phyloP scores from a whole-genome alignment of 805 yeast genomes.

The Pichia phayaonensis region DNA sequence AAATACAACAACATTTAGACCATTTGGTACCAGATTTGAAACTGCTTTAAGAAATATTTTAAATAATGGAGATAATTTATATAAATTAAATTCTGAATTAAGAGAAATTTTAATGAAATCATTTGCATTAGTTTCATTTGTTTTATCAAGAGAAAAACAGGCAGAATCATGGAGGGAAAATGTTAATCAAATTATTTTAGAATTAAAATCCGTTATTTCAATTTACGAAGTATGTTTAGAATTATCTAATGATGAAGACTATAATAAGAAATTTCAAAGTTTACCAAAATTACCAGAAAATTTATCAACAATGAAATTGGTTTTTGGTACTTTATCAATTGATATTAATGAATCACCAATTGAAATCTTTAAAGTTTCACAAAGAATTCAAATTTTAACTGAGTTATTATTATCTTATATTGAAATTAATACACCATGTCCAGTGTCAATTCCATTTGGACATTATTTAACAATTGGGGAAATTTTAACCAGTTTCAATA shows the following conservation, averaged over 20 bases:
- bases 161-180: conserved; percentile 39
- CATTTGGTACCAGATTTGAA: conserved; percentile 60
- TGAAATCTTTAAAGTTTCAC: conserved; percentile 43
- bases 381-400: conserved; percentile 41
- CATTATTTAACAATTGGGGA: conserved; percentile 44
- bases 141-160: conserved; percentile 45
- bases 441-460: conserved; percentile 54
- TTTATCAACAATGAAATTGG: conserved; percentile 14
- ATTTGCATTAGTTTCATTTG: conserved; percentile 47
- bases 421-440: conserved; percentile 44
- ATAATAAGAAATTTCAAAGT: conserved; percentile 31
- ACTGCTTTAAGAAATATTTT: conserved; percentile 33
- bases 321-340: conserved; percentile 44
- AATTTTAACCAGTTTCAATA: conserved; percentile 46
- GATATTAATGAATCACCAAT: conserved; percentile 49
- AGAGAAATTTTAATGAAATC: conserved; percentile 38
- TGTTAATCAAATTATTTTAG: conserved; percentile 41
- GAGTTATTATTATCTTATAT: conserved; percentile 39
- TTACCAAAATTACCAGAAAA: conserved; percentile 32
- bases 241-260: conserved; percentile 47
- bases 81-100: conserved; percentile 32
- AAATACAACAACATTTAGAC: conserved; percentile 77
- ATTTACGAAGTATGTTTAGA: conserved; percentile 55
- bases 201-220: conserved; percentile 46
- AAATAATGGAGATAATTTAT: conserved; percentile 27